Base-by-base conservation (phyloP, 768 basidiomycete species). In the Mrakia blollopis region DNA sequence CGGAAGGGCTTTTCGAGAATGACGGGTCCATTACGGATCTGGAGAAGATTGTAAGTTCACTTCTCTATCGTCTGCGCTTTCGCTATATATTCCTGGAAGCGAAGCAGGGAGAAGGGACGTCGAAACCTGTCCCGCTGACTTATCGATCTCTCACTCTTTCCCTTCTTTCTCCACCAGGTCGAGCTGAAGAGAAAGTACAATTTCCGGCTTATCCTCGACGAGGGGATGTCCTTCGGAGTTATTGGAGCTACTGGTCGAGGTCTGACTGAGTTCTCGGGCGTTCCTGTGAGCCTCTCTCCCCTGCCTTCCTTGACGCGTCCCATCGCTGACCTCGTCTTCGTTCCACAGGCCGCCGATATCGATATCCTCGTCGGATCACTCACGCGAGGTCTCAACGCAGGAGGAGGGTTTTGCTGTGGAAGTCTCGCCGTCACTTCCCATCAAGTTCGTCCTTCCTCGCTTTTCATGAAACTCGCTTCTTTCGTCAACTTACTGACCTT, bases 151-250 rank as follows among this genome's bases (percentile, higher is more conserved):
- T 5, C 25, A 9, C 30, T 39, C 23, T 28, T 23, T 9, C 11
- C 9, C 18, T 50, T 50, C 47, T 14, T 50, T 21, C 18, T 50
- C 47, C 3, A 50, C 1, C 79, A 96, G 94, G 91, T 98, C 78
- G 95, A 97, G 81, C 87, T 99, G 67, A 99, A 98, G 86, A 85
- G 88, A 80, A 94, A 95, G 85, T 92, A 93, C 88, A 98, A 98
- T 84, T 98, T 94, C 83, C 89, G 97, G 16, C 86, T 98, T 72
- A 91, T 98, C 75, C 87, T 98, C 25, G 97, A 99, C 83, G 97
- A 99, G 83, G 90, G 89, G 76, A 89, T 92, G 80, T 98, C 96
- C 0, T 95, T 99, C 81, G 97, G 97, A 47, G 88, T 91, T 52
- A 89, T 98, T 25, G 97, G 96, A 18, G 86, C 92, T 62, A 96